A percentile compares a stretch with the other conserved stretches of the same genome.
These are phyloP conservation scores for Cercophora scortea DNA, from an alignment of 495 filamentous ascomycete genomes.

Conservation along the genomic window DNA sequence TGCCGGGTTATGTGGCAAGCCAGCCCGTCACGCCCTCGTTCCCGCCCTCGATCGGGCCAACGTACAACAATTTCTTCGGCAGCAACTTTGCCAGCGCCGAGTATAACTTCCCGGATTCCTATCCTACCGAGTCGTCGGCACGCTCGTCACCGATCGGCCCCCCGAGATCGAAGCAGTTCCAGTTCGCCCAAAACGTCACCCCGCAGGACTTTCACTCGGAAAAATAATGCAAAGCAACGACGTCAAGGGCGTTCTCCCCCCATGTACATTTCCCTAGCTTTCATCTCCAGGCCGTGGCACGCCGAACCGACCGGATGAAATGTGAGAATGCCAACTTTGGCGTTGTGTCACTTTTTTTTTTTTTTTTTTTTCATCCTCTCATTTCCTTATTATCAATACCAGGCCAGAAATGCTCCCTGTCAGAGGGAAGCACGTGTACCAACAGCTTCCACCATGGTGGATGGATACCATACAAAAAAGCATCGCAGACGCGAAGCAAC, in stretches of 20 bases:
- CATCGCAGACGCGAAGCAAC: too few species aligned
- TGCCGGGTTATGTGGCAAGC: constrained; percentile 35
- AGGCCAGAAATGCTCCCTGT: too few species aligned
- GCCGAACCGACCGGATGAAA: too few species aligned
- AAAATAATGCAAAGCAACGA: constrained; percentile 6
- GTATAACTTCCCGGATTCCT: constrained; percentile 35
- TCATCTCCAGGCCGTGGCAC: too few species aligned
- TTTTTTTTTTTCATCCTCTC: background rate
- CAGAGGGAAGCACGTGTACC: too few species aligned
- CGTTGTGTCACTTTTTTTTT: too few species aligned
- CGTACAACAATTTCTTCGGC: constrained; percentile 23
- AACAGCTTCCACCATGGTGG: too few species aligned
- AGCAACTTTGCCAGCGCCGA: constrained; percentile 24
- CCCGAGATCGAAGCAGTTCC: constrained; percentile 34
- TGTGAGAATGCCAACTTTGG: too few species aligned
- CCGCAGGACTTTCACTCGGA: constrained; percentile 35
- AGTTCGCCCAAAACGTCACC: constrained; percentile 43
- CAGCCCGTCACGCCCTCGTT: constrained; percentile 37
- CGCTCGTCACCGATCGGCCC: constrained; percentile 32
- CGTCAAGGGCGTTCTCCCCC: too few species aligned
- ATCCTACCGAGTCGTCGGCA: constrained; percentile 30
- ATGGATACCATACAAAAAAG: too few species aligned
- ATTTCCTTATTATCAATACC: too few species aligned
- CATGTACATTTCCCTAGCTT: background rate
- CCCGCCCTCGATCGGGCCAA: constrained; percentile 27